Base-by-base conservation (phyloP, 2,329 filamentous ascomycete species). In the Aureobasidium leucospermi region DNA sequence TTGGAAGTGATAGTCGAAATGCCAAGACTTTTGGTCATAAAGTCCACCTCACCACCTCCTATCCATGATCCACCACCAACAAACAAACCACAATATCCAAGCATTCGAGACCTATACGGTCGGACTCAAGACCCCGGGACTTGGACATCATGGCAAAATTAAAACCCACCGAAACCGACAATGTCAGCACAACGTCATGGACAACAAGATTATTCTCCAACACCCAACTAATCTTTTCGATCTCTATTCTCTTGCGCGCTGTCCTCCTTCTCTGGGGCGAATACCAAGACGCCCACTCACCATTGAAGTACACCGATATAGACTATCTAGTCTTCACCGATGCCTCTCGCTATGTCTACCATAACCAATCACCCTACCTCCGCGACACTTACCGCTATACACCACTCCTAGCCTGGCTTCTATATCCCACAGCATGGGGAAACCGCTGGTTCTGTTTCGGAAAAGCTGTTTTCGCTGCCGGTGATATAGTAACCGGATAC, bases 321-420 rank as follows among this genome's bases (percentile, higher is more conserved):
- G 94, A 99, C 79, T 99, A 99, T 75, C 85, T 91, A 65, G 94
- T 99, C 72, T 99, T 99, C 79, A 97, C 94, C 51, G 93, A 97
- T 73, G 94, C 94, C 29, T 85, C 94, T 2, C 88, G 89, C 64
- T 93, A 88, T 73, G 77, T 90, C 45, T 76, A 85, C 3, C 77
- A 74, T n/a, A 83, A 83, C 3, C 75, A 77, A 48, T 89, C 89
- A 0, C 94, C 94, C 1, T 99, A 99, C 72, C 81, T 83, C 42
- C 85, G 94, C 58, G 93, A 94, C 69, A 99, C 94, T 0, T 99
- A 99, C 77, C 88, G 94, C 62, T 99, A 99, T 78, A 97, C 94
- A 31, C 94, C 94, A 0, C 79, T 99, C 1, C 81, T 99, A 1
- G 90, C 94, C 15, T 97, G 92, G 92, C 76, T 96, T 3, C 81